Evolutionary conservation across 1,284 basidiomycete species (phyloP), one percentile per base, ranked within the genome.

Genomic region (Vanrija sp.): DNA sequence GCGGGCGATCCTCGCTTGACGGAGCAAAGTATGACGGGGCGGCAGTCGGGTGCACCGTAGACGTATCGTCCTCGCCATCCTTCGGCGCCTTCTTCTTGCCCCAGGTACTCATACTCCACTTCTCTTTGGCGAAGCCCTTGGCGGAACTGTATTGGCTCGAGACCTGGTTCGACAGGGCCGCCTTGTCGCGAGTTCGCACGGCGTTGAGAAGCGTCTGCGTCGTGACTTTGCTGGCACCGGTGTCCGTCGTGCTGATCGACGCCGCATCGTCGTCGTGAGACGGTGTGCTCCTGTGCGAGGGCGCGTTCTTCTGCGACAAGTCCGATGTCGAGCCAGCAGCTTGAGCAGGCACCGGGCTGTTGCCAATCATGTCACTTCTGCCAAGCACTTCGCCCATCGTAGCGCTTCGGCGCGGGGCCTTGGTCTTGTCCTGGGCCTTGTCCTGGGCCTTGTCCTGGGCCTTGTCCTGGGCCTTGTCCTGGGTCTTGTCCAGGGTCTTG

Each of bases 61-160:
- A 22, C 15, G 38, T 19, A 14, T 56, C 48, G n/a, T 50, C 56
- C 7, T 54, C 59, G 10, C 49, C 53, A 4, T 60, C 61, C 7
- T 54, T 49, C 10, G 22, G 15, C 10, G 35, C 12, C 15, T 49
- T 43, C n/a, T 49, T 39, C 47, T 77, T 75, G 7, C 74, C 73
- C 6, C 75, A 92, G 60, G 84, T n/a, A n/a, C n/a, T 88, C 18
- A 84, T 85, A 19, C 89, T 85, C 89, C 89, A 93, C 70, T 92
- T 92, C 51, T n/a, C n/a, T n/a, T 85, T 84, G 79, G 93, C 85
- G 14, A 85, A 81, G 69, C 93, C 90, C 70, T 86, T 87, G 4
- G 89, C 89, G 24, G 9, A 9, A 25, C 9, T 9, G 24, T 9
- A n/a, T n/a, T n/a, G n/a, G 24, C 5, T 4, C 24, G 31, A 73